These are phyloP conservation scores for Lithospermum erythrorhizon DNA, from an alignment of 257 asterid genomes.

Conservation along the genomic window DNA sequence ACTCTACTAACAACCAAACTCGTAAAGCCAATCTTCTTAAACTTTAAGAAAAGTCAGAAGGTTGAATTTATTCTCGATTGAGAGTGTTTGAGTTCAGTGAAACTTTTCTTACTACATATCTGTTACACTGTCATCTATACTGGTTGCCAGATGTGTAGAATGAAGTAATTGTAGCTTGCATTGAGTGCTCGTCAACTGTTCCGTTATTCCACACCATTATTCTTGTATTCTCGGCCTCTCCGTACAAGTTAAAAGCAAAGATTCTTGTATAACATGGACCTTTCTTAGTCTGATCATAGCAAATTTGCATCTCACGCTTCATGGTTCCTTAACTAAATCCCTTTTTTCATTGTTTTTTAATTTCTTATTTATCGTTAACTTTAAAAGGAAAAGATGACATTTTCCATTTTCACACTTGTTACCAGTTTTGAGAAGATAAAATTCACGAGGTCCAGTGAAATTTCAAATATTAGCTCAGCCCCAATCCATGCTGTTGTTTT, in stretches of 20 bases:
- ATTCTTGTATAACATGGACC: neutral
- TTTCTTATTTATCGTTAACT: too few relatives aligned
- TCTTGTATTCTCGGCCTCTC: too few relatives aligned
- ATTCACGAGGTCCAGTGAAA: constrained; percentile 64
- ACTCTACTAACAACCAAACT: too few relatives aligned
- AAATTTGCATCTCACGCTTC: neutral
- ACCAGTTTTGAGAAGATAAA: constrained; percentile 69
- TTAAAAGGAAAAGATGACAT: constrained; percentile 14
- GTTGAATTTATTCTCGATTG: too few relatives aligned
- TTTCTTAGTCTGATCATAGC: neutral
- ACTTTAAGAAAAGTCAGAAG: too few relatives aligned
- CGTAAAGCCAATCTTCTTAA: too few relatives aligned
- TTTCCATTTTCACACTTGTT: constrained; percentile 1
- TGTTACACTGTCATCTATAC: too few relatives aligned
- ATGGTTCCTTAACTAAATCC: neutral
- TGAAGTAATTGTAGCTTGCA: too few relatives aligned
- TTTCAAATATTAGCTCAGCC: constrained; percentile 61
- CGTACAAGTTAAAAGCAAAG: too few relatives aligned
- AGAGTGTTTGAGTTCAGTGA: too few relatives aligned
- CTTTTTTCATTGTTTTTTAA: neutral
- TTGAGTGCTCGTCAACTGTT: neutral
- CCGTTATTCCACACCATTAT: neutral
- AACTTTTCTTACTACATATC: too few relatives aligned
- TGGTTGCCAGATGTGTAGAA: too few relatives aligned
- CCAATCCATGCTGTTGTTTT: constrained; percentile 63